Base-by-base conservation (phyloP, 2,329 filamentous ascomycete genomes). In the Fusarium penzigii region DNA sequence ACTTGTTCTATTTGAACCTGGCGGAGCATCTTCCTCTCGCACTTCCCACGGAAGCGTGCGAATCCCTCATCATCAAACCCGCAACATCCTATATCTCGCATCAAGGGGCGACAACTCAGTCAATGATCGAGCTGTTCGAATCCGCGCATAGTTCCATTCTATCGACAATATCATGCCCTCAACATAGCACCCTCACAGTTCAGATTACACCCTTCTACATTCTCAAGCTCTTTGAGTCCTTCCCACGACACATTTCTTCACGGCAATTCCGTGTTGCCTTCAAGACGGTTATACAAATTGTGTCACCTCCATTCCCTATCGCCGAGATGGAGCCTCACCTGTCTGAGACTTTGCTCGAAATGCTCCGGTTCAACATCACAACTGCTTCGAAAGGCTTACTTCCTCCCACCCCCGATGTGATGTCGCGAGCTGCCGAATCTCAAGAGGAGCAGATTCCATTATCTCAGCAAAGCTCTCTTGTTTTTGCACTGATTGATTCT, bases 251-350 rank as follows among this genome's bases (percentile, higher is more conserved):
- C 52, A 84, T 96, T 17, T 92, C 90, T 0, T 80, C 89, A 1
- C 85, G 92, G 14, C 92, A 97, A 68, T 96, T 97, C 75, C 84
- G 92, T 29, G 78, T 96, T 10, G 92, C 92, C 11, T 92, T 96
- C 77, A 90, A 88, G 68, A 93, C 90, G 2, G 77, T 96, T 42
- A 84, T 96, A 70, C 87, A 88, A 63, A 87, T 95, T 53, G 85
- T 91, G 11, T 87, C 88, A 3, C 90, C 92, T 3, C 92, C 92
- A 0, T 91, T 89, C 38, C 81, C 85, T 2, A 81, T 95, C 39
- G 85, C 88, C 34, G 85, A 83, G 43, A 80, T 80, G 6, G 87
- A 94, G 57, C 90, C 90, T 1, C 80, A 88, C 51, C 80, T 96
- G n/a, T 86, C 90, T 2, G 89, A 92, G 56, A 87, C 86, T 1